A percentile compares a stretch with the other conserved stretches of the same genome.
Evolutionary conservation across 208 protist species (phyloP).

Genomic region (Leishmania turanica): DNA sequence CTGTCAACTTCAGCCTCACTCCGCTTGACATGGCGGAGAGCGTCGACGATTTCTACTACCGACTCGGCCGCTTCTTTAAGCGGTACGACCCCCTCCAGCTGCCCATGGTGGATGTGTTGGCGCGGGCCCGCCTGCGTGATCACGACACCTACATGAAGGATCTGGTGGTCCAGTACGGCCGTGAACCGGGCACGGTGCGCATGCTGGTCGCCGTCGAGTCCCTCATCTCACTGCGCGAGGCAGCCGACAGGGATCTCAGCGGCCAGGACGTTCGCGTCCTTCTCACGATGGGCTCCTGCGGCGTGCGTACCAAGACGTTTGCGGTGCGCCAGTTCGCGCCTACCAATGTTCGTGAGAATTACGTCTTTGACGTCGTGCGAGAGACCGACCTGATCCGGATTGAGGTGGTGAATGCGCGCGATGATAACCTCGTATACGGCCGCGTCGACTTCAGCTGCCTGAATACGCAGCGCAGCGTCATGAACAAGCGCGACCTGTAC

Average conservation of each 20-base stretch:
- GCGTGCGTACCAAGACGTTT: constrained; percentile 45
- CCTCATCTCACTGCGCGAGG: constrained; percentile 49
- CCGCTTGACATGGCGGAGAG: constrained; percentile 35
- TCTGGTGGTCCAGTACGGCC: constrained; percentile 69
- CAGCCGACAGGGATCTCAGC: constrained; percentile 43
- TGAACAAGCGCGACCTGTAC: constrained; percentile 56
- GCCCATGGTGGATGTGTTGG: constrained; percentile 59
- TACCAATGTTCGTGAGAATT: constrained; percentile 60
- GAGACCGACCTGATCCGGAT: constrained; percentile 85
- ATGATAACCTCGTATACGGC: constrained; percentile 64
- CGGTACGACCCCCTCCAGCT: constrained; percentile 74
- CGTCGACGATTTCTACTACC: constrained; percentile 71
- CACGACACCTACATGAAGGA: constrained; percentile 75
- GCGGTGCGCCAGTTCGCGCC: constrained; percentile 48
- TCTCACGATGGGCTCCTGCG: constrained; percentile 67
- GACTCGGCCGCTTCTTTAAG: constrained; percentile 73
- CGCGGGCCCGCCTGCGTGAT: constrained; percentile 40
- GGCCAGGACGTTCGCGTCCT: constrained; percentile 54
- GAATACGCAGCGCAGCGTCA: constrained; percentile 64
- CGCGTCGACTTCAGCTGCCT: constrained; percentile 81
- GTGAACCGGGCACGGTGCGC: constrained; percentile 70
- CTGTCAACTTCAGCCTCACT: constrained; percentile 58
- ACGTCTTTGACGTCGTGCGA: constrained; percentile 76
- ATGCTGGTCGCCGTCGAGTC: constrained; percentile 53
- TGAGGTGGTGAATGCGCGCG: constrained; percentile 56